Conservation (phyloP, 139 green algal genomes). For the Zygnema circumcarinatum region DNA sequence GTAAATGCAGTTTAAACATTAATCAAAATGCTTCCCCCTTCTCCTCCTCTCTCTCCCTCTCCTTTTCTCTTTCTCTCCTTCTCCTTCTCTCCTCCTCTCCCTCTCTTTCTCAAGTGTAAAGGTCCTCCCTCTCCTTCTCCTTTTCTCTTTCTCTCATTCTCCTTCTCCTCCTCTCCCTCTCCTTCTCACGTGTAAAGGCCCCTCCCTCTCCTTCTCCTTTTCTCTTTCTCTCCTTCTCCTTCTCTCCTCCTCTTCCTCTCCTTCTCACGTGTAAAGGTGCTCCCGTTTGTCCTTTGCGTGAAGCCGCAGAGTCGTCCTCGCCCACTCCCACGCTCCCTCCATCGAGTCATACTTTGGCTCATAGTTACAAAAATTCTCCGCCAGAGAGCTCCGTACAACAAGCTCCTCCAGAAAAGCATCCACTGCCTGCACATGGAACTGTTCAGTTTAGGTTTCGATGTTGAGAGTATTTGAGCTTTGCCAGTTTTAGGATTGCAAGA, state of each 20-base stretch:
- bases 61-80: no score
- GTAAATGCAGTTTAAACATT: no score
- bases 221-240: background rate
- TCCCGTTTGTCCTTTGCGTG: conserved; percentile 72
- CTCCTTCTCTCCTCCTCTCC: background rate
- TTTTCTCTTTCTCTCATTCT: background rate
- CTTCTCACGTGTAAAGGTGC: conserved; percentile 62
- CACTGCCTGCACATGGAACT: conserved; percentile 74
- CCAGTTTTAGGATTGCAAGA: no score
- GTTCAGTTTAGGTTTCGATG: no score
- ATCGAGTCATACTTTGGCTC: conserved; percentile 87
- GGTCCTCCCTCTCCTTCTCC: background rate
- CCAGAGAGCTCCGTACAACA: conserved; percentile 87
- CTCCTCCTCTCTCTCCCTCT: no score
- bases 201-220: background rate
- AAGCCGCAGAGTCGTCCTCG: conserved; percentile 73
- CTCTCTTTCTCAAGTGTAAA: background rate
- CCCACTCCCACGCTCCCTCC: conserved; percentile 80
- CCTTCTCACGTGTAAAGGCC: background rate
- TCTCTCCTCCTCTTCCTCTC: background rate
- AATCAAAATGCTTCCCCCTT: no score
- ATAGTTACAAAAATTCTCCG: conserved; percentile 91
- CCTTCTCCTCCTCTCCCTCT: background rate
- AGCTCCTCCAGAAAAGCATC: conserved; percentile 95
- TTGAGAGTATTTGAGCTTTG: no score